Conservation (phyloP, 192 early-diverging fungal genomes). For the Coemansia guatemalensis region DNA sequence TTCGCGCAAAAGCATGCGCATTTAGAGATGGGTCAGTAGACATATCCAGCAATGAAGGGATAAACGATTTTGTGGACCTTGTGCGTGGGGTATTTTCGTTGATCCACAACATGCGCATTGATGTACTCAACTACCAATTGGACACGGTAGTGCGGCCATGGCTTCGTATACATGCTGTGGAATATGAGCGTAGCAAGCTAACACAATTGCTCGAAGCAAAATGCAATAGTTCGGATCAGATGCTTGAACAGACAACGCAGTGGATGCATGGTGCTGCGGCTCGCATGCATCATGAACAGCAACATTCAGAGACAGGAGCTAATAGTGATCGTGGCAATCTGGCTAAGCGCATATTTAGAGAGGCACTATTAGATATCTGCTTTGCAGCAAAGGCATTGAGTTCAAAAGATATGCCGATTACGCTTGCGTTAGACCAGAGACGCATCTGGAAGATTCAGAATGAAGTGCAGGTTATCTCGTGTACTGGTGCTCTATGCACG, state of each 20-base stretch:
- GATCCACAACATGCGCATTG: conserved; percentile 27
- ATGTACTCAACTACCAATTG: conserved; percentile 44
- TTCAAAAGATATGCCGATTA: conserved; percentile 9
- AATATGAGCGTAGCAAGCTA: conserved; percentile 39
- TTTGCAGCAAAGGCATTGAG: conserved; percentile 18
- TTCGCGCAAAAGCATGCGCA: not conserved
- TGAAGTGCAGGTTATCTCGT: conserved; percentile 32
- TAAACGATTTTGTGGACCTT: conserved; percentile 12
- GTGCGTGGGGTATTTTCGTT: conserved; percentile 19
- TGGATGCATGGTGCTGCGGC: conserved; percentile 28
- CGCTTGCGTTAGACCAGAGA: conserved; percentile 24
- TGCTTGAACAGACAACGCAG: conserved; percentile 7
- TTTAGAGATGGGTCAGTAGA: not conserved
- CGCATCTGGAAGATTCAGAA: conserved; percentile 38
- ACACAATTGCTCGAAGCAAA: conserved; percentile 10
- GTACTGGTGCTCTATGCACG: conserved; percentile 21
- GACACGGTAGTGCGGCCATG: conserved; percentile 41
- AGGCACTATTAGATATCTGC: conserved; percentile 37
- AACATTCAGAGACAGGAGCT: too few species aligned
- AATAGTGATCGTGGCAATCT: not conserved
- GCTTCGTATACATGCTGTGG: conserved; percentile 32
- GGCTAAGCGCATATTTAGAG: conserved; percentile 29
- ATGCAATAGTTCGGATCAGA: not conserved
- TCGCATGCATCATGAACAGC: conserved; percentile 3
- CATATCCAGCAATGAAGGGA: not conserved